These are phyloP conservation scores for Umbelopsis ramanniana DNA, from an alignment of 192 early-diverging fungal species.

Conservation along the genomic window DNA sequence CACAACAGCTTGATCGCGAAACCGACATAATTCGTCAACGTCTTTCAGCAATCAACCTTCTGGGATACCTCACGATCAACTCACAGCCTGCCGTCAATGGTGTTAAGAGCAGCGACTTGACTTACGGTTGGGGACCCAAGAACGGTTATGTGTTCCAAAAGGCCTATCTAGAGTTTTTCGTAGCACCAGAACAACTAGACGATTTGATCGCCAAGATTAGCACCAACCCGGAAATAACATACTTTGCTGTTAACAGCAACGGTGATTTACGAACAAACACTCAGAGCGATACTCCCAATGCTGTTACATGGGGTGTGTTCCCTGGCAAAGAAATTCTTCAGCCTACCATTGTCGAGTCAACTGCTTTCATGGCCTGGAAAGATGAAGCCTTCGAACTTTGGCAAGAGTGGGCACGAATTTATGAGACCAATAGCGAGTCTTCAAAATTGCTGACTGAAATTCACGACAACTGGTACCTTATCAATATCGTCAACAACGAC, in stretches of 20 bases:
- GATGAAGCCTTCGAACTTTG: slow-evolving; percentile 96
- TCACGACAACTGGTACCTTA: slow-evolving; percentile 80
- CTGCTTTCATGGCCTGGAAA: slow-evolving; percentile 94
- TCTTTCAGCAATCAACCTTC: slow-evolving; percentile 72
- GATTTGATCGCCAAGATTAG: slow-evolving; percentile 62
- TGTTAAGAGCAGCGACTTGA: slow-evolving; percentile 72
- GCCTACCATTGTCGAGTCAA: slow-evolving; percentile 91
- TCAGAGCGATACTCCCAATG: slow-evolving; percentile 79
- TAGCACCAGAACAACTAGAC: slow-evolving; percentile 71
- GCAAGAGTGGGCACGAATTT: slow-evolving; percentile 83
- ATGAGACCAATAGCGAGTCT: slow-evolving; percentile 51
- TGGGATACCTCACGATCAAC: slow-evolving; percentile 96
- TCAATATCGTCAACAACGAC: slow-evolving; percentile 97
- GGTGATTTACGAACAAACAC: slow-evolving; percentile 91
- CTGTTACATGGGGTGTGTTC: slow-evolving; percentile 99
- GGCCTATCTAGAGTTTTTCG: slow-evolving; percentile 97
- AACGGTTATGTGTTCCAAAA: slow-evolving; percentile 97
- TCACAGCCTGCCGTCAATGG: slow-evolving; percentile 95
- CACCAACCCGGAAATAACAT: slow-evolving; percentile 72
- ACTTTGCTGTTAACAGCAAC: slow-evolving; percentile 87
- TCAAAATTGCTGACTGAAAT: slow-evolving; percentile 58
- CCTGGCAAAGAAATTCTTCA: slow-evolving; percentile 96
- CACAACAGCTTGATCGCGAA: slow-evolving; percentile 79
- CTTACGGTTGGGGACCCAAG: slow-evolving; percentile 94
- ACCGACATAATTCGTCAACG: slow-evolving; percentile 71